Evolutionary conservation across 163 green algal species (phyloP), one percentile per base, ranked within the genome.

Genomic region (Coccomyxa subellipsoidea): DNA sequence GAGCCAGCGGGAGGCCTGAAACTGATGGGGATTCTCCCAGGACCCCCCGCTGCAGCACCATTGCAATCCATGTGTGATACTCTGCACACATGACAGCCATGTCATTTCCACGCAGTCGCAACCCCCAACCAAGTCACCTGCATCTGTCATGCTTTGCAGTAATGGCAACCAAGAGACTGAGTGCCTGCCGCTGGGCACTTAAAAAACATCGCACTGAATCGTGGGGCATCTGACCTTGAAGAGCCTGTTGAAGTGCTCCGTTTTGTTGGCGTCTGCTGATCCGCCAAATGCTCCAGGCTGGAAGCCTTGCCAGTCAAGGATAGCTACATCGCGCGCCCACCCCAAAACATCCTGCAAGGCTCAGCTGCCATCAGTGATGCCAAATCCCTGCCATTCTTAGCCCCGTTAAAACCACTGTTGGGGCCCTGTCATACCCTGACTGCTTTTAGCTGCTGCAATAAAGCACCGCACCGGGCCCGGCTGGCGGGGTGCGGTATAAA

Each of bases 1-100:
- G 29, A 73, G 29, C 66, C 66, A 73, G 31, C 66, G 27, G 2
- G 66, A 32, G 29, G n/a, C 29, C 2, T 73, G 29, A n/a, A 73
- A 73, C n/a, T 73, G 66, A 23, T 73, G 66, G 66, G 66, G 66
- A 18, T 32, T 73, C 1, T 73, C n/a, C 66, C 66, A 73, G 27
- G 27, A 32, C n/a, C 66, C 66, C 27, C 29, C 66, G n/a, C 66
- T 73, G 66, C 66, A 73, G 66, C 66, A 73, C 66, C 66, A 73
- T 6, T 73, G 66, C 66, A 73, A 36, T 8, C 66, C 66, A 32
- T 9, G 18, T 9, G 66, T 73, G 66, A 73, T 36, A 23, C 15
- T 23, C 66, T 73, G 66, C 8, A n/a, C 32, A 8, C 8, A 73
- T 4, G 27, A 27, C 21, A 34, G 66, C 66, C 21, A 35, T 27